Evolutionary conservation across 768 basidiomycete genomes (phyloP), one percentile per base, ranked within the genome.

Genomic region (Tephrocybe sp.): DNA sequence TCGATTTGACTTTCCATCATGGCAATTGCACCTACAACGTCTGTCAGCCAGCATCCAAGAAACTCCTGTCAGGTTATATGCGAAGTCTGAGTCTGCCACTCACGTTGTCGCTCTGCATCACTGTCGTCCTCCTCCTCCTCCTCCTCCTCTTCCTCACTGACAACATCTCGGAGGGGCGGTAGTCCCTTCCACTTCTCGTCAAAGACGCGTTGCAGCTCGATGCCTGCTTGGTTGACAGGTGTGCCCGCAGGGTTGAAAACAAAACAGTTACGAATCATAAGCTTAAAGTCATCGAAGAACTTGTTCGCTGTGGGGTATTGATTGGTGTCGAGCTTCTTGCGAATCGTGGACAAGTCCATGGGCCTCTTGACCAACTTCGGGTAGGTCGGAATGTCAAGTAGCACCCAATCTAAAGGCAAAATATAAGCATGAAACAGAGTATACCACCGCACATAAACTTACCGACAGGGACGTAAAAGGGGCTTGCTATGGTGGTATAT

Each of bases 391-490:
- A 98, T 79, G 28, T 86, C 80, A 58, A 94, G 76, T 61, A 81
- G 83, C 37, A 84, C 73, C 71, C 85, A 84, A 66, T 97, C 94
- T 94, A 55, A 15, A 25, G 36, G 24, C 33, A 47, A 45, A 15
- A 28, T 1, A 36, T 53, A 28, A 47, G 51, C 33, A 48, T 58
- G 20, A 55, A 50, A 50, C 32, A 50, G 48, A 47, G 24, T 26
- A 50, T 40, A 30, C 51, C 25, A 32, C 39, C 17, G 37, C 57
- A 30, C 28, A 30, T 11, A 30, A 30, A 84, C 87, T 66, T 66
- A 89, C 93, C 93, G 59, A 99, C 94, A 53, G 97, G 94, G 65
- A 92, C 88, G 59, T 95, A 88, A 73, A 99, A 99, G 4, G 92
- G 90, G 63, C 77, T 76, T 0, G 91, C 93, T 51, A 85, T 72